Evolutionary conservation across 306 rosid genomes (phyloP).

Genomic region (Cucurbita pepo): DNA sequence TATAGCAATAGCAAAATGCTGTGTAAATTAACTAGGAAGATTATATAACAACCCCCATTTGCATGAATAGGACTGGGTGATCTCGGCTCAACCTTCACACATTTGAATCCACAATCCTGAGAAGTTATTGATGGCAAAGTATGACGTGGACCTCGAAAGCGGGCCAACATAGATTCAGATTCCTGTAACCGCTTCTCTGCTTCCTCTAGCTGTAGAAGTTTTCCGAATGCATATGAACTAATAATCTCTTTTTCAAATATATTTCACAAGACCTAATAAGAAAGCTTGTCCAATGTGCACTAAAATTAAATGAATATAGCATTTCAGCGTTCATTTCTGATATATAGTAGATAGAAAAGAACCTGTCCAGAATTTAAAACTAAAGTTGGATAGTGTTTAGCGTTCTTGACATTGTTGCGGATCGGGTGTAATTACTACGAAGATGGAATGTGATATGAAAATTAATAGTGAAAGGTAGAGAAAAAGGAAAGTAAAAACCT

Average conservation of each 20-base stretch:
- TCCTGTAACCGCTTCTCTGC: constrained; percentile 55
- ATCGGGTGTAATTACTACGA: neutral
- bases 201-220: constrained; percentile 54
- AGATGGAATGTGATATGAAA: neutral
- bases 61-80: constrained; percentile 37
- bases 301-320: neutral
- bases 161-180: constrained; percentile 52
- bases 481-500: constrained; percentile 26
- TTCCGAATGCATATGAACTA: constrained; percentile 10
- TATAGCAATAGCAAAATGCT: neutral
- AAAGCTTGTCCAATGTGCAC: neutral
- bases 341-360: neutral
- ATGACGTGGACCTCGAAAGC: constrained; percentile 36
- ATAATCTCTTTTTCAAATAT: neutral
- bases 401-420: neutral
- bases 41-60: constrained; percentile 13
- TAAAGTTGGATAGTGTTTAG: neutral
- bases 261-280: neutral
- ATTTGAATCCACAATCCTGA: constrained; percentile 12
- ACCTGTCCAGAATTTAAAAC: too few relatives aligned
- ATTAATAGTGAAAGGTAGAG: neutral
- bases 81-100: constrained; percentile 37
- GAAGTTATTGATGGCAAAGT: constrained; percentile 10
- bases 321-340: neutral
- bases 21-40: neutral